Conservation (phyloP, 805 yeast genomes). For the Wickerhamomyces bovis region DNA sequence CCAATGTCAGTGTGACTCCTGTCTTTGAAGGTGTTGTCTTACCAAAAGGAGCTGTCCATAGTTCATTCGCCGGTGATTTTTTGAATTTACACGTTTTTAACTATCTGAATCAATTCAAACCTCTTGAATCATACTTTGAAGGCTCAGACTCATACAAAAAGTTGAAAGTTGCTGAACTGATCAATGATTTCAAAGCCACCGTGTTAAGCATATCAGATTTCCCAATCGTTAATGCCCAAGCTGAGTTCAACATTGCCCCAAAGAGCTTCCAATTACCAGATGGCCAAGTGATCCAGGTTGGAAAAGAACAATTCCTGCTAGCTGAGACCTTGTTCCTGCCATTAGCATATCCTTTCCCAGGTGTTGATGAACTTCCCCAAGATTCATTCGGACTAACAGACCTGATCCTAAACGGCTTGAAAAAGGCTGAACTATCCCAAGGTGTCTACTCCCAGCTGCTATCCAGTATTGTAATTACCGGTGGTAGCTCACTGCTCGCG, state of each 20-base stretch:
- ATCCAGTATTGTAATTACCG: conserved; percentile 72
- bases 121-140: conserved; percentile 18
- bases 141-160: conserved; percentile 33
- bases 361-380: conserved; percentile 13
- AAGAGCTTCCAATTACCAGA: conserved; percentile 57
- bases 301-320: conserved; percentile 46
- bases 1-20: conserved; percentile 68
- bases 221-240: conserved; percentile 31
- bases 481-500: conserved; percentile 66
- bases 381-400: conserved; percentile 28
- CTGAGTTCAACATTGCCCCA: conserved; percentile 27
- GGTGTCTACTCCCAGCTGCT: conserved; percentile 33
- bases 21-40: conserved; percentile 69
- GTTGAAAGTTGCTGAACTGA: conserved; percentile 33
- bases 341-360: conserved; percentile 39
- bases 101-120: conserved; percentile 32
- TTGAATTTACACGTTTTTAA: conserved; percentile 57
- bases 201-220: conserved; percentile 31
- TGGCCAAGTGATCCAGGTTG: conserved; percentile 41
- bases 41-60: conserved; percentile 56
- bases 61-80: conserved; percentile 82
- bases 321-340: conserved; percentile 74
- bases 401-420: conserved; percentile 34
- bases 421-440: conserved; percentile 36
- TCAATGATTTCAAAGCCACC: conserved; percentile 45